Evolutionary conservation across 2,329 filamentous ascomycete species (phyloP), one percentile per base, ranked within the genome.

Genomic region (Coleophoma eucalyptorum): DNA sequence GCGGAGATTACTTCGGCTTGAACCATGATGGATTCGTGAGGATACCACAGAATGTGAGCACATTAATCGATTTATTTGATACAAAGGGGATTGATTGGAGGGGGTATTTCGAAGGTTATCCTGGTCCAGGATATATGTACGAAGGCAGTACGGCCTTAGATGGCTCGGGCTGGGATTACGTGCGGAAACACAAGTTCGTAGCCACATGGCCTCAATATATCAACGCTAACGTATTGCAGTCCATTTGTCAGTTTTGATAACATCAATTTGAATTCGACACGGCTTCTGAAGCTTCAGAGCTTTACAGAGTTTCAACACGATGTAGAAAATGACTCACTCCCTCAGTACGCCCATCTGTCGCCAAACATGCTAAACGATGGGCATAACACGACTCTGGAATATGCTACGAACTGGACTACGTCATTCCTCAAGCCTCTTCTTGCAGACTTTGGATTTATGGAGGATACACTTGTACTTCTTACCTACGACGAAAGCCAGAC

Each of bases 311-410:
- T 89, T 67, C 69, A 80, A 37, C 67, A 72, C 7, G 84, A 87
- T 56, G 67, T 87, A 20, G 67, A 72, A 21, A 72, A 72, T 41
- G 69, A 81, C 54, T 67, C 69, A 8, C 72, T 89, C 11, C 85
- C 85, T 3, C 85, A 89, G 65, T 87, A 83, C 69, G 75, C 78
- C 37, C 81, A 83, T 65, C 77, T 84, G 65, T 78, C 78, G 0
- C 83, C 81, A 0, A 78, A 85, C 64, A 83, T 84, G 80, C 75
- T 81, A 43, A 79, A 81, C 55, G 82, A 87, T 59, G 86, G 83
- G 13, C 86, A 89, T 58, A 69, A 83, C 58, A 76, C 75, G 3
- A 73, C 72, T 3, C 71, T 83, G 10, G 72, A 72, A n/a, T 72
- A 69, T 43, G 76, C 78, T 3, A 73, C 76, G 2, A 63, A 68